Evolutionary conservation across 2,329 filamentous ascomycete species (phyloP).

Genomic region (Penicillium sp.): DNA sequence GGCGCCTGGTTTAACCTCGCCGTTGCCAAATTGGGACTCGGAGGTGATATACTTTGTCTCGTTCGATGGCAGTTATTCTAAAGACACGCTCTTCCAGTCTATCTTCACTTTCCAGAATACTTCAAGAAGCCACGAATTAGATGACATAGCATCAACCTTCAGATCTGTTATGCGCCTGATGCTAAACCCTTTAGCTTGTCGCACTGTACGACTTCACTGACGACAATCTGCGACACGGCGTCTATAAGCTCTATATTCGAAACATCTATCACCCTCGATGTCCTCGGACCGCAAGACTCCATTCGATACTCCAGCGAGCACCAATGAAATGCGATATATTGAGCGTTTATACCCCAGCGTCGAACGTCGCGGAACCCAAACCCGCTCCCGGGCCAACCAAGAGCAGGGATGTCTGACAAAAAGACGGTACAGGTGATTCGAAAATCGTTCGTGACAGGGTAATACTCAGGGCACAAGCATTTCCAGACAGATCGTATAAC

Average conservation of each 20-base stretch:
- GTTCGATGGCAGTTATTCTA: not conserved
- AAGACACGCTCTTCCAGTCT: not conserved
- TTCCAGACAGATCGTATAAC: not conserved
- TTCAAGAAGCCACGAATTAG: not conserved
- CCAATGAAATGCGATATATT: not conserved
- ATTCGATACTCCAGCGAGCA: not conserved
- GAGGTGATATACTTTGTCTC: too few species aligned
- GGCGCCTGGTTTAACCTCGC: not conserved
- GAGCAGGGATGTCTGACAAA: not conserved
- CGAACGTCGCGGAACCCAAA: not conserved
- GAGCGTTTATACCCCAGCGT: not conserved
- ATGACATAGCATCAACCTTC: not conserved
- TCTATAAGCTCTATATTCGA: not conserved
- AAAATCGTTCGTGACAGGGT: conserved; percentile 2
- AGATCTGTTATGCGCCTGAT: not conserved
- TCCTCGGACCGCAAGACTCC: not conserved
- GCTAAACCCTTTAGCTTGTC: not conserved
- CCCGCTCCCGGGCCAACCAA: not conserved
- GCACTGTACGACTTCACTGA: not conserved
- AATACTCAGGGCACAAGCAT: not conserved
- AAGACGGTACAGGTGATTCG: not conserved
- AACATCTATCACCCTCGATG: not conserved
- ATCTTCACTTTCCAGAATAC: not conserved
- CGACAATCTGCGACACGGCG: not conserved
- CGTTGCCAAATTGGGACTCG: not conserved